Conservation (phyloP, 805 yeast species). For the Saccharomycopsis selenospora region DNA sequence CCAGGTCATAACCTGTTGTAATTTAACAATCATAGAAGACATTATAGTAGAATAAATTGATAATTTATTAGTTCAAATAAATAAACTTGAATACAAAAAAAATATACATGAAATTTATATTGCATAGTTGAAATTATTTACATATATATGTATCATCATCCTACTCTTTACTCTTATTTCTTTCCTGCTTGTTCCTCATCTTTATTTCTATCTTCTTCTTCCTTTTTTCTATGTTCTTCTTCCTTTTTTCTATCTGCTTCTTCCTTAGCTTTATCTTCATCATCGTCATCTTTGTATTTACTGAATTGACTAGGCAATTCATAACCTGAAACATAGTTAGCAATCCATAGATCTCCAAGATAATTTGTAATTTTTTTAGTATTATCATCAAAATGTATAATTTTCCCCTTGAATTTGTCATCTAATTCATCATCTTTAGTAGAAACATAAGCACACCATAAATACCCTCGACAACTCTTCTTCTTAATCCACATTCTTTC, state of each 20-base stretch:
- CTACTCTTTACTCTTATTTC: no score
- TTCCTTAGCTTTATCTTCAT: not conserved
- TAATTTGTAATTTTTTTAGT: constrained; percentile 24
- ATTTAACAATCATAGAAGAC: not conserved
- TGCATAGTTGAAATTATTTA: no score
- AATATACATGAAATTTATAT: no score
- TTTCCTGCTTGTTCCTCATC: no score
- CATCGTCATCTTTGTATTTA: not conserved
- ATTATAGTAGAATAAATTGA: no score
- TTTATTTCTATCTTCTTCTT: no score
- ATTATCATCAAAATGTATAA: constrained; percentile 24
- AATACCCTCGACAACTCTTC: constrained; percentile 32
- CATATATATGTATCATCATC: no score
- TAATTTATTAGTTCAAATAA: no score
- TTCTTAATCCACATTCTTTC: constrained; percentile 33
- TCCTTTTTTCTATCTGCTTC: constrained; percentile 1
- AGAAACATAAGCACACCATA: constrained; percentile 40
- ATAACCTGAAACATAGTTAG: constrained; percentile 13
- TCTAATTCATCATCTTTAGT: constrained; percentile 7
- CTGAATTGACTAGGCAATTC: constrained; percentile 3
- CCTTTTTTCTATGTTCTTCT: not conserved
- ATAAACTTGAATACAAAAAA: no score
- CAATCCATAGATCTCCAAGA: constrained; percentile 27
- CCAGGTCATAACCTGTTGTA: not conserved
- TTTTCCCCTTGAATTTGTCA: constrained; percentile 22